Base-by-base conservation (phyloP, 2,329 filamentous ascomycete species). In the Neonectria magnoliae region DNA sequence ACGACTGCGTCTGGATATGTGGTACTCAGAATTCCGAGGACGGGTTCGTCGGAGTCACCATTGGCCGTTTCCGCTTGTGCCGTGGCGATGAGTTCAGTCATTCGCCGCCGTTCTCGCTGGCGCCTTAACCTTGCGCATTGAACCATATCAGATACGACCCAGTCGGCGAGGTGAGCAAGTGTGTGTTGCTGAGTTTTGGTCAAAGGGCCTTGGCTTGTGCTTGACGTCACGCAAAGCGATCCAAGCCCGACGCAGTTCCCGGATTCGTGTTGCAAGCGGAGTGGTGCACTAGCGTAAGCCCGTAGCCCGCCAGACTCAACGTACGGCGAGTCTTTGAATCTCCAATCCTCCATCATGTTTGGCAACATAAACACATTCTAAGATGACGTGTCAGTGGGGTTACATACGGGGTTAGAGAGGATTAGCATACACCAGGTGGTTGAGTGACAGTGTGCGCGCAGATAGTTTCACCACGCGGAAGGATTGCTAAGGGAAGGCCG, bases 361-460 rank as follows among this genome's bases (percentile, higher is more conserved):
- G 78, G 77, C 0, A 84, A 41, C 18, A 78, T 73, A 54, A 84
- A 83, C 0, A 83, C 76, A 2, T 70, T 76, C 76, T 78, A 51
- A 13, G 16, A 3, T 2, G 20, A 14, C 18, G 0, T 13, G 10
- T 68, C 51, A 69, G 52, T 36, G 42, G 25, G 6, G 3, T 47
- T 16, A 5, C 14, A 5, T 13, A 33, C 27, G 5, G 13, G 29
- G 13, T 16, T 6, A 13, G 16, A 18, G 29, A 16, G 0, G 5
- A 2, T 38, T 4, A 16, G 27, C 73, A 22, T 75, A 77, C 76
- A 13, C 76, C 75, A 6, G 70, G 65, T 4, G 67, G 71, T 55
- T 79, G 75, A 7, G 77, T 80, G 31, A 83, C 76, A 0, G 81
- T 83, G 41, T 84, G 82, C 0, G 81, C 77, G 68, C 82, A 84